These are phyloP conservation scores for Xerocomellus amylosporus DNA, from an alignment of 768 basidiomycete species.

Conservation along the genomic window DNA sequence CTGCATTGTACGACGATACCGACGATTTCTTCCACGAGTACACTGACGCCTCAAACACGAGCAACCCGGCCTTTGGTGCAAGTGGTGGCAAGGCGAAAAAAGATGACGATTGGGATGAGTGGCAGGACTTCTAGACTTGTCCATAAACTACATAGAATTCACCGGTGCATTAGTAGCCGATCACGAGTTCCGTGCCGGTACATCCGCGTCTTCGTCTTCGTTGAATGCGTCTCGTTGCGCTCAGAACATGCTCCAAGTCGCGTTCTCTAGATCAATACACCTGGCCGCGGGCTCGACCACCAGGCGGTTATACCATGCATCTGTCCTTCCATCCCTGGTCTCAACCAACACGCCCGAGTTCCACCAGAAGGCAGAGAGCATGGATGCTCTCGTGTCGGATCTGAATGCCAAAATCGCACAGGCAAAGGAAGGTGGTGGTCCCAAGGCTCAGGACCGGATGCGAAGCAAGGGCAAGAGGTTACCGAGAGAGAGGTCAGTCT, in stretches of 20 bases:
- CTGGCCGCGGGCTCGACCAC: conserved; percentile 3
- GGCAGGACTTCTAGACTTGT: conserved; percentile 71
- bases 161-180: conserved; percentile 11
- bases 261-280: conserved; percentile 13
- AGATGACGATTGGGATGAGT: conserved; percentile 70
- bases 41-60: conserved; percentile 21
- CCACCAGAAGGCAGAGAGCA: conserved; percentile 56
- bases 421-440: conserved; percentile 69
- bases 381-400: conserved; percentile 67
- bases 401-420: conserved; percentile 56
- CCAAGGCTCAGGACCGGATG: conserved; percentile 74
- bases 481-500: conserved; percentile 72
- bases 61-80: conserved; percentile 1
- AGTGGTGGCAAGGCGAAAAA: conserved; percentile 28
- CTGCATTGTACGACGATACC: conserved; percentile 60
- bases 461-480: conserved; percentile 74
- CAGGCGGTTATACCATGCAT: conserved; percentile 57
- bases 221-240: not conserved
- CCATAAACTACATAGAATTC: not conserved
- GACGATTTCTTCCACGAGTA: conserved; percentile 58
- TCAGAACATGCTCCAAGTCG: conserved; percentile 21
- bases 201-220: not conserved
- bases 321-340: conserved; percentile 68
- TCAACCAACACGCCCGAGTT: conserved; percentile 74
- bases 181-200: conserved; percentile 25